Evolutionary conservation across 805 yeast genomes (phyloP), one percentile per base, ranked within the genome.

Genomic region (Sugiyamaella boreocaroliniensis): DNA sequence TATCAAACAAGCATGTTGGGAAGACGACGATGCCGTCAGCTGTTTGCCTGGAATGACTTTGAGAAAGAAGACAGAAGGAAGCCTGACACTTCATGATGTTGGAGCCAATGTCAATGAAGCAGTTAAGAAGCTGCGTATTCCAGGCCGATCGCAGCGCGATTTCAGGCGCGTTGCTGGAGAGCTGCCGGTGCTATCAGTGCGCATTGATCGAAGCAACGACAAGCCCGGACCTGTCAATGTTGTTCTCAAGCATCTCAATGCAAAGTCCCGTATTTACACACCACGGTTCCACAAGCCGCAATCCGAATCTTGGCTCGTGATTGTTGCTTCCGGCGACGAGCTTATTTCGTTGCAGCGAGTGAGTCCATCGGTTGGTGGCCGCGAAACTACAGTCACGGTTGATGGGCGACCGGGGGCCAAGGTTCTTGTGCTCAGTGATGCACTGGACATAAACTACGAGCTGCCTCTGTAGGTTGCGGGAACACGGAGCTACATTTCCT

Each of bases 261-360:
- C 62, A 6, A 26, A 40, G 32, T 10, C 15, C 7, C 14, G 41
- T 12, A 78, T 88, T 49, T 81, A 83, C 62, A 75, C 90, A 53
- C 92, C 95, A 2, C 80, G 79, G 60, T 93, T 87, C 71, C 95
- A 96, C 45, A 92, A 93, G 68, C 74, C 82, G 1, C 99, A 93
- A 68, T 83, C 89, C 62, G 98, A 93, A 65, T 81, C 95, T 0
- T 93, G 99, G 98, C 88, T 92, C 66, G 77, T 83, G 9, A 78
- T 92, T 47, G 59, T 82, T 56, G 68, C 69, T 26, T 68, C 71
- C 6, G 71, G 68, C 2, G 76, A 76, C 45, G 86, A 83, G 61
- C 64, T 92, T 26, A 68, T 77, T 40, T 74, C 84, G 43, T 71
- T 92, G 45, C 88, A 87, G 63, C 79, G 98, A 62, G 85, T 89